Evolutionary conservation across 2,329 filamentous ascomycete genomes (phyloP).

Genomic region (Colletotrichum filicis): DNA sequence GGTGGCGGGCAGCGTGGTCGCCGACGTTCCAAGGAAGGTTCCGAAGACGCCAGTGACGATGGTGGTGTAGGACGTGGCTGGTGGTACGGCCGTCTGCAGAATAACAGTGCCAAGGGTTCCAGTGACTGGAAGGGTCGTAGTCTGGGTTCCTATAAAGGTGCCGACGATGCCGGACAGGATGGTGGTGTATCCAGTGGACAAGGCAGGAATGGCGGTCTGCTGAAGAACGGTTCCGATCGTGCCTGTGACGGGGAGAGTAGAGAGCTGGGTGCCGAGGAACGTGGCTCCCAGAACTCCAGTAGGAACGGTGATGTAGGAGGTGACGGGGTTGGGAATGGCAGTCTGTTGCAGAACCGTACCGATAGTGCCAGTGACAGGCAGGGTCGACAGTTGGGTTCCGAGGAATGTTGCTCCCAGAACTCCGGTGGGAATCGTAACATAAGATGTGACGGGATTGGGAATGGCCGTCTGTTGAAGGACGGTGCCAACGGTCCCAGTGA

Average conservation of each 20-base stretch:
- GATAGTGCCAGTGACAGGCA: neutral
- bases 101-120: conserved; percentile 1
- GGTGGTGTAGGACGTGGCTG: neutral
- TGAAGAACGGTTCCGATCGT: neutral
- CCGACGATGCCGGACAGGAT: neutral
- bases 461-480: neutral
- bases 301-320: neutral
- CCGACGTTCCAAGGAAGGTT: neutral
- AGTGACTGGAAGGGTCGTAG: neutral
- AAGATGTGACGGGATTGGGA: neutral
- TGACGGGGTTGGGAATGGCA: neutral
- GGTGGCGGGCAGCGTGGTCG: neutral
- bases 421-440: neutral
- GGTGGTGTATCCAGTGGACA: neutral
- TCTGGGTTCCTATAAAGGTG: conserved; percentile 5
- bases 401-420: neutral
- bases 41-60: neutral
- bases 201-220: neutral
- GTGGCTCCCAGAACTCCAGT: neutral
- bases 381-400: neutral
- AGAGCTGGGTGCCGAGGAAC: neutral
- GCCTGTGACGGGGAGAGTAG: neutral
- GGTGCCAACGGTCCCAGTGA: neutral
- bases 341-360: neutral
- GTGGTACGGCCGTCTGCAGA: conserved; percentile 1